Evolutionary conservation across 2,329 filamentous ascomycete species (phyloP), one percentile per base, ranked within the genome.

Genomic region (Ceratocystis cubensis): DNA sequence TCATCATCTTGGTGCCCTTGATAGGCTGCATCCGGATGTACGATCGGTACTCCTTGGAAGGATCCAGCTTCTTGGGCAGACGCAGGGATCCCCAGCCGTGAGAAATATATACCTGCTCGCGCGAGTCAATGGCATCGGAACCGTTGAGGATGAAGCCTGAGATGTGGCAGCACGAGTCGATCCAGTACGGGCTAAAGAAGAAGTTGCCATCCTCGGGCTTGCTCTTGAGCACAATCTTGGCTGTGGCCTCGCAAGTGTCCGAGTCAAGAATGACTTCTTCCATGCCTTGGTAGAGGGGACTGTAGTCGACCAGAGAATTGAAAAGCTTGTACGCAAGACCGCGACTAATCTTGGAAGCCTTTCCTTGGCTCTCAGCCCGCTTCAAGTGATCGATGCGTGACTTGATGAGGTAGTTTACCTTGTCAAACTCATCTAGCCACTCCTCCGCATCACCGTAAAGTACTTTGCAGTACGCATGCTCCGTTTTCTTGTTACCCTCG

Each of bases 251-350:
- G 53, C 78, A 77, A 33, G 80, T 79, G 17, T 82, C 76, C 69
- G 83, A 84, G 53, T 72, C 71, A 1, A 86, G 75, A 45, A 85
- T 78, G 5, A 86, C 81, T 65, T 83, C 81, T 48, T 84, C 78
- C 75, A 85, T 84, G 28, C 82, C 83, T 64, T 77, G 78, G 72
- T 82, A 86, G 46, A 77, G 76, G 7, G 72, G 73, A 17, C 78
- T 76, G 69, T 85, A 86, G 71, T 84, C 81, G 5, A 85, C 83
- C 0, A 85, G 74, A 53, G 81, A 79, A 10, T 74, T 71, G 70
- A 84, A 84, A 0, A 84, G 81, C 76, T 91, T 92, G 81, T 94
- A 94, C 15, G 87, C 86, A 77, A 91, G 83, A 44, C 87, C 87
- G 30, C 87, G 84, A 63, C 87, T 83, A 69, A 91, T 82, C 76